phyloP scores from a whole-genome alignment of 2,329 filamentous ascomycete species.

The Calonectria crousiana region DNA sequence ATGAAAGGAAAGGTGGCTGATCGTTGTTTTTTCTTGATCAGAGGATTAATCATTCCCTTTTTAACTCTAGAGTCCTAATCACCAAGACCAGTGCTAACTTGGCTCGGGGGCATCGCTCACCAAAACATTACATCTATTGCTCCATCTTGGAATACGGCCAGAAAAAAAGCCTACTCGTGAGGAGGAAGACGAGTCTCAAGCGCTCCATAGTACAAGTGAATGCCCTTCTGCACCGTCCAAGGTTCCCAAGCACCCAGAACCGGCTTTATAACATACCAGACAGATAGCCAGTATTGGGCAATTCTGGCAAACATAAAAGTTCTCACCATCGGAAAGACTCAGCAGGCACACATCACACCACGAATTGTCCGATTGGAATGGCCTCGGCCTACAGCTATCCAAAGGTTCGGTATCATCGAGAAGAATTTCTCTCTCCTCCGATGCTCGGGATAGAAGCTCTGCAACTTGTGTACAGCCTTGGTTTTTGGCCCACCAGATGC shows the following conservation, averaged over 20 bases:
- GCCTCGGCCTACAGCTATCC: not conserved
- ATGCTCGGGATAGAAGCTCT: not conserved
- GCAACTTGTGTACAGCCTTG: not conserved
- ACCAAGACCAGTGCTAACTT: too few relatives aligned
- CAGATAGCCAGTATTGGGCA: not conserved
- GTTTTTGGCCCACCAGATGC: not conserved
- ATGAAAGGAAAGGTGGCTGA: too few relatives aligned
- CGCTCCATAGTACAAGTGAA: too few relatives aligned
- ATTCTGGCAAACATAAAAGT: not conserved
- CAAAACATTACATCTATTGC: too few relatives aligned
- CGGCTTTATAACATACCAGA: not conserved
- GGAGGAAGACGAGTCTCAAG: not conserved
- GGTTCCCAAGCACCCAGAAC: not conserved
- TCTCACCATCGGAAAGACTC: too few relatives aligned
- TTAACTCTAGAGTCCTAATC: too few relatives aligned
- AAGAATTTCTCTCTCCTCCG: not conserved
- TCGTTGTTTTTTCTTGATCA: too few relatives aligned
- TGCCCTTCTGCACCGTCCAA: not conserved
- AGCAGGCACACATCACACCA: not conserved
- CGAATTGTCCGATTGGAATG: not conserved
- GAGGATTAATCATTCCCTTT: too few relatives aligned
- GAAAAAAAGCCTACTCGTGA: not conserved
- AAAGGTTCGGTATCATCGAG: not conserved
- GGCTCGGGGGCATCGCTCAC: too few relatives aligned
- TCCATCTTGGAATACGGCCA: not conserved